Conservation (phyloP, 768 basidiomycete genomes). For the Mrakia frigida region DNA sequence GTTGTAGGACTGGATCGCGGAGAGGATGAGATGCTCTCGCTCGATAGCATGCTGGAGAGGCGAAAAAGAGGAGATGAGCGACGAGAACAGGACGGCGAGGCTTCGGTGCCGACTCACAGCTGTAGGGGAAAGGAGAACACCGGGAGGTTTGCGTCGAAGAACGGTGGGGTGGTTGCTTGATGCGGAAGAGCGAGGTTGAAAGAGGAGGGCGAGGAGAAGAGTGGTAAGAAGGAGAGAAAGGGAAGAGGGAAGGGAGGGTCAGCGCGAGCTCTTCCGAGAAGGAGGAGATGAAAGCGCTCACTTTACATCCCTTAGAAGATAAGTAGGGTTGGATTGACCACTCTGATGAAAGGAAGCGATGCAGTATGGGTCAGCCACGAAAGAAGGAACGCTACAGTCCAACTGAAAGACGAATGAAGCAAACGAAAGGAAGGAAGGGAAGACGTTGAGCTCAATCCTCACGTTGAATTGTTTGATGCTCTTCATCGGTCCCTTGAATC, state of each 20-base stretch:
- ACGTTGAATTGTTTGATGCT: conserved; percentile 90
- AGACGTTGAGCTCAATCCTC: conserved; percentile 37
- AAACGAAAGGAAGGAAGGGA: conserved; percentile 14
- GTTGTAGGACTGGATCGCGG: conserved; percentile 72
- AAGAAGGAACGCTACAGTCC: neutral
- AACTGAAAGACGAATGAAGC: neutral
- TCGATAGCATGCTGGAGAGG: conserved; percentile 68
- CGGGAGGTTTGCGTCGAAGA: conserved; percentile 86
- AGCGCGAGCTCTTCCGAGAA: neutral
- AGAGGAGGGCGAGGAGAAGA: neutral
- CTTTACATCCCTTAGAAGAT: conserved; percentile 77
- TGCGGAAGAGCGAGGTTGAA: no score
- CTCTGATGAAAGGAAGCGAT: conserved; percentile 78
- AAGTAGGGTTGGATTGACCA: conserved; percentile 86
- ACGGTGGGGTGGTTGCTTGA: conserved; percentile 57
- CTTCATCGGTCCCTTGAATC: conserved; percentile 57
- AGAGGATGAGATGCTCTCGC: conserved; percentile 78
- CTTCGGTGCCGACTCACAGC: conserved; percentile 46
- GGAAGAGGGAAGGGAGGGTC: conserved; percentile 45
- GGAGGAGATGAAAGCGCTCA: conserved; percentile 38
- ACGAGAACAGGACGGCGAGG: no score
- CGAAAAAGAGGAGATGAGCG: no score
- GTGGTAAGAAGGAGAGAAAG: neutral
- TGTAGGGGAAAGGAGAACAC: conserved; percentile 76
- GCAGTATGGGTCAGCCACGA: neutral